Percentiles rank a stretch among this genome's conserved stretches.
These are phyloP conservation scores for Musa acuminata DNA, from an alignment of 176 grass and related monocot genomes.

Conservation along the genomic window DNA sequence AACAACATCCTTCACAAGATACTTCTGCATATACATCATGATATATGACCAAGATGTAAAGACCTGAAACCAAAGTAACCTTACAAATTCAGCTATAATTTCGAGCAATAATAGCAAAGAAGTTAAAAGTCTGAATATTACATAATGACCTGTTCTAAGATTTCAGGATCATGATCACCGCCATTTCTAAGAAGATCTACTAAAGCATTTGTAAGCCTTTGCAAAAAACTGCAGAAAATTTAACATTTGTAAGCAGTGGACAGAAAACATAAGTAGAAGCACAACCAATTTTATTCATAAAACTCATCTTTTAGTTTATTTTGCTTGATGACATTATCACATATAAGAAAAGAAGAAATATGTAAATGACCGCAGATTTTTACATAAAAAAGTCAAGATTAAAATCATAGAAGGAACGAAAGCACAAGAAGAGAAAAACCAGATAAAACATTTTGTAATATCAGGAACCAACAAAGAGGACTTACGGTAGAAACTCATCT, in stretches of 20 bases:
- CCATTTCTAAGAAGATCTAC: constrained; percentile 56
- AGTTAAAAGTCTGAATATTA: constrained; percentile 14
- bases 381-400: not conserved
- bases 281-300: not conserved
- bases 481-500: constrained; percentile 82
- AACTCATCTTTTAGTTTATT: not conserved
- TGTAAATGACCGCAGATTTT: not conserved
- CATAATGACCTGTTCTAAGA: constrained; percentile 69
- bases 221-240: constrained; percentile 49
- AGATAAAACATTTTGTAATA: not conserved
- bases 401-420: not conserved
- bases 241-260: not conserved
- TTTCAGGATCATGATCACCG: constrained; percentile 74
- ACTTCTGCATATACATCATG: constrained; percentile 97
- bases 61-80: constrained; percentile 46
- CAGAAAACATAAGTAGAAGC: not conserved
- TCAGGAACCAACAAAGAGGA: constrained; percentile 11
- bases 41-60: constrained; percentile 94
- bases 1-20: constrained; percentile 79
- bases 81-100: not conserved
- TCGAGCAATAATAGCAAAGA: not conserved
- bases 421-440: not conserved
- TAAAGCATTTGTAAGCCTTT: constrained; percentile 43
- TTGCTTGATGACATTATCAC: not conserved
- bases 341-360: not conserved